These are phyloP conservation scores for Tylopilus vinaceipallidus DNA, from an alignment of 768 basidiomycete species.

Conservation along the genomic window DNA sequence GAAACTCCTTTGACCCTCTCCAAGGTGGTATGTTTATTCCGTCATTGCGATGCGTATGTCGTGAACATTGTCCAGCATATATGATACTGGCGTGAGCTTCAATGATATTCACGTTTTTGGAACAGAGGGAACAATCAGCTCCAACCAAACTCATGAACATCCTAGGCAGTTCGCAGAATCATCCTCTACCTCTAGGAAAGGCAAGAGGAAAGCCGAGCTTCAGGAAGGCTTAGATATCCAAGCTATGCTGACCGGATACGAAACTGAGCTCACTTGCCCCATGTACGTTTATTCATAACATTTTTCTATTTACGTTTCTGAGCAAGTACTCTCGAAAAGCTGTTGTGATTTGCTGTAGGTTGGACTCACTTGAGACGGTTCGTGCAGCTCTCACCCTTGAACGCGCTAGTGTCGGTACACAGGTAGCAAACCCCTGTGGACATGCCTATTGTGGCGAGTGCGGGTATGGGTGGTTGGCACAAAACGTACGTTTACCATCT, in stretches of 20 bases:
- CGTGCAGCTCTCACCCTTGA: constrained; percentile 1
- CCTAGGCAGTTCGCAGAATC: constrained; percentile 1
- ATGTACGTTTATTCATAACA: constrained; percentile 49
- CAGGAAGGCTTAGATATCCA: constrained; percentile 24
- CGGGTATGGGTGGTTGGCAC: constrained; percentile 55
- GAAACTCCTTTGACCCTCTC: not conserved
- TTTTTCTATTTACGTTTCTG: not conserved
- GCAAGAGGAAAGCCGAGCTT: constrained; percentile 40
- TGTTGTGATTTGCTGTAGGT: constrained; percentile 72
- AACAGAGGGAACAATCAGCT: not conserved
- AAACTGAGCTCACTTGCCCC: constrained; percentile 66
- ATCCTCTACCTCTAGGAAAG: constrained; percentile 36
- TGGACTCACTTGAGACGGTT: not conserved
- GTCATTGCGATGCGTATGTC: not conserved
- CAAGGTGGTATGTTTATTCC: constrained; percentile 20
- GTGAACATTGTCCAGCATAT: not conserved
- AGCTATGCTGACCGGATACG: constrained; percentile 45
- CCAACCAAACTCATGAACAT: constrained; percentile 1
- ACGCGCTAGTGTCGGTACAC: constrained; percentile 52
- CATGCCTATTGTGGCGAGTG: constrained; percentile 73
- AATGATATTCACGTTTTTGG: constrained; percentile 9
- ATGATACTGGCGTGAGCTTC: not conserved
- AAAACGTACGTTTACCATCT: constrained; percentile 41
- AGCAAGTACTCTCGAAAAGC: constrained; percentile 38
- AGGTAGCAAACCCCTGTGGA: constrained; percentile 69